Evolutionary conservation across 2,329 filamentous ascomycete genomes (phyloP), one percentile per base, ranked within the genome.

Genomic region (Fusarium phyllophilum): DNA sequence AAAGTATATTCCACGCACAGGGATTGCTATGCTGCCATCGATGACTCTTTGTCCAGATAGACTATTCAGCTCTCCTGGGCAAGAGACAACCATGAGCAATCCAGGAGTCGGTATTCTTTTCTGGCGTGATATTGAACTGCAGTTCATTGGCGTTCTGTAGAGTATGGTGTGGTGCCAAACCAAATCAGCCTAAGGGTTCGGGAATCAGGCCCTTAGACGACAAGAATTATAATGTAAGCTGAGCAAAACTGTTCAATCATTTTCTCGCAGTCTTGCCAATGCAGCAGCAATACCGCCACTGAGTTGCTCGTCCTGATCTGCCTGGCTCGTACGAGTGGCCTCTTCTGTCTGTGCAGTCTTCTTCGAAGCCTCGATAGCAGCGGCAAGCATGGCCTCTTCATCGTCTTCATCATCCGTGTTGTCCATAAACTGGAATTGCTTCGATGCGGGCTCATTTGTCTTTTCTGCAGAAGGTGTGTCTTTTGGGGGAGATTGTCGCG

Each of bases 281-380:
- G 90, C 90, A 38, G 88, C 89, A 51, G 90, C 89, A 52, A 92
- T 82, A 5, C 90, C 89, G 51, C 86, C 89, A 68, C 86, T 86
- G 10, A 92, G 81, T 38, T 85, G 81, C 10, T 88, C 77, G 5
- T 78, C 75, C n/a, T 73, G 62, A 52, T 68, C 58, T 34, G 68
- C 39, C 36, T 70, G 79, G 38, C 70, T 61, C 12, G 55, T 41
- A 39, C 65, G 68, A 44, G 59, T 81, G 63, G 78, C 69, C 59
- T 79, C 75, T 51, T 73, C 79, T 58, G 69, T 60, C 8, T 70
- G 70, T 6, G 83, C 78, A 29, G 82, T 84, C 67, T 79, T 84
- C 77, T 82, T 85, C 20, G 84, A 85, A 71, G 86, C 84, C 71
- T 86, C 84, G 39, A 86, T 85, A 20, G 84, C 85, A 31, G 84